phyloP scores from a whole-genome alignment of 139 green algal genomes.

The Tetraselmis chui region DNA sequence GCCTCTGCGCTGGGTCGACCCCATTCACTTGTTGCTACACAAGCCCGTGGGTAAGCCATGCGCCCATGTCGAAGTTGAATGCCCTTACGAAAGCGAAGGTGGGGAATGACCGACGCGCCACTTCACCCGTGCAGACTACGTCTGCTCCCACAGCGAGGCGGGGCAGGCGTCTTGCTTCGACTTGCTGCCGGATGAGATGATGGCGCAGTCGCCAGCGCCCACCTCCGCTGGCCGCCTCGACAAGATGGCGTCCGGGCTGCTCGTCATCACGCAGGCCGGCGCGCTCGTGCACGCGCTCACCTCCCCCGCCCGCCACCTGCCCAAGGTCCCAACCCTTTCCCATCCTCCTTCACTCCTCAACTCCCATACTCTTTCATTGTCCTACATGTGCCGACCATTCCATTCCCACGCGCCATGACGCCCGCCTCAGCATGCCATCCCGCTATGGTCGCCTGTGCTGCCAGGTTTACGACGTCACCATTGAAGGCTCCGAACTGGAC shows the following conservation, averaged over 20 bases:
- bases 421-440: no score
- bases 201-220: neutral
- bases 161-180: neutral
- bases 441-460: neutral
- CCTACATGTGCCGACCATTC: no score
- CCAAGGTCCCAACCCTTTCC: neutral
- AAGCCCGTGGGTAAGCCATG: neutral
- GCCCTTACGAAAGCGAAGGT: no score
- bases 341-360: neutral
- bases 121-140: neutral
- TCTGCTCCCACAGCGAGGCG: neutral
- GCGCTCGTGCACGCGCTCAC: neutral
- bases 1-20: neutral
- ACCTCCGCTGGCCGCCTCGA: neutral
- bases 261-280: neutral
- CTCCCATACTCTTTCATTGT: no score
- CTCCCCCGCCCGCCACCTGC: neutral
- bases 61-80: no score
- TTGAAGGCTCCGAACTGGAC: neutral
- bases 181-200: neutral
- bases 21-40: neutral
- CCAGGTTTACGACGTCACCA: neutral
- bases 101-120: no score
- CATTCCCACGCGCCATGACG: no score
- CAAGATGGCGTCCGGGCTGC: neutral